phyloP scores from a whole-genome alignment of 2,329 filamentous ascomycete genomes.

The Xylaria hypoxylon region DNA sequence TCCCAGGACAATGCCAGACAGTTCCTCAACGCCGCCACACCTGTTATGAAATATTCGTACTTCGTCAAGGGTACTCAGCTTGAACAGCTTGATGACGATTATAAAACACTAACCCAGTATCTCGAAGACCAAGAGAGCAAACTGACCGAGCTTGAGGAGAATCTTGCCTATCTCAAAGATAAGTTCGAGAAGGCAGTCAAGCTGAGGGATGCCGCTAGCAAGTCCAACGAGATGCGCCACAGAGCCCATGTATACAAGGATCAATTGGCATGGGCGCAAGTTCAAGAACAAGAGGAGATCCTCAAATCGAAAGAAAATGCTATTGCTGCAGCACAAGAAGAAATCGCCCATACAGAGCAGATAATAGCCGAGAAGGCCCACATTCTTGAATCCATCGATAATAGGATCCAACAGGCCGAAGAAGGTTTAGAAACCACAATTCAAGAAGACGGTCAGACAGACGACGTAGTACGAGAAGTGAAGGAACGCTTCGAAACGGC shows the following conservation, averaged over 20 bases:
- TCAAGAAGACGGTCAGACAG: constrained; percentile 60
- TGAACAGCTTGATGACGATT: constrained; percentile 91
- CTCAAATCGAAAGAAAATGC: constrained; percentile 53
- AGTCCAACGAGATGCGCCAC: constrained; percentile 72
- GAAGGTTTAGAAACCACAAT: constrained; percentile 57
- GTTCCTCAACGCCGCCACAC: constrained; percentile 87
- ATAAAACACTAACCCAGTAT: constrained; percentile 82
- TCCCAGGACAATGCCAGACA: constrained; percentile 95
- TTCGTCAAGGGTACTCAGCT: constrained; percentile 95
- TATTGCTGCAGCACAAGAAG: constrained; percentile 49
- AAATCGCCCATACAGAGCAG: constrained; percentile 53
- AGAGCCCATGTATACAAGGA: constrained; percentile 69
- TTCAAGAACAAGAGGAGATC: constrained; percentile 76
- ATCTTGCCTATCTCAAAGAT: constrained; percentile 70
- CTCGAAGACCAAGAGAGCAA: constrained; percentile 78
- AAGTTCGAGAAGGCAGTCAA: constrained; percentile 71
- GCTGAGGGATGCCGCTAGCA: constrained; percentile 73
- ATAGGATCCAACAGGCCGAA: constrained; percentile 56
- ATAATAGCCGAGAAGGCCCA: constrained; percentile 60
- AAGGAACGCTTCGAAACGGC: constrained; percentile 66
- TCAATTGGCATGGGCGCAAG: constrained; percentile 89
- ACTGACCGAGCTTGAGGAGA: constrained; percentile 69
- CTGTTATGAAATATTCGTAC: constrained; percentile 92
- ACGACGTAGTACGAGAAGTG: constrained; percentile 60
- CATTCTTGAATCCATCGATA: constrained; percentile 60